Conservation (phyloP, 768 basidiomycete species). For the Pleurotus eryngii region DNA sequence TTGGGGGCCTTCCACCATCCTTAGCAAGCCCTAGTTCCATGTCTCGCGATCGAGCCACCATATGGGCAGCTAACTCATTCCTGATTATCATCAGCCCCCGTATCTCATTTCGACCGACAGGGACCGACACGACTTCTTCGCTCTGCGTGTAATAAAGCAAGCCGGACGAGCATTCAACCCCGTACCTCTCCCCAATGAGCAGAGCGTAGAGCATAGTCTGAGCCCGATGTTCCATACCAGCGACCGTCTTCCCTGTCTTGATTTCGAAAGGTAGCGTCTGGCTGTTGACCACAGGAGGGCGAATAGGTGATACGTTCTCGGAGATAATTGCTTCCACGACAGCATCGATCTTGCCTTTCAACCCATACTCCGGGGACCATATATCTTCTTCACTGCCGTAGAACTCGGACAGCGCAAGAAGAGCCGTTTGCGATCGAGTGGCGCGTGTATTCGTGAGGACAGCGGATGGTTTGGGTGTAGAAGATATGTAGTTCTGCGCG, state of each 20-base stretch:
- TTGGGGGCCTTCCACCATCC: slow-evolving; percentile 17
- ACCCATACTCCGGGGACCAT: slow-evolving; percentile 91
- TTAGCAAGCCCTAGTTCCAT: slow-evolving; percentile 8
- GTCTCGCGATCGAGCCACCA: slow-evolving; percentile 48
- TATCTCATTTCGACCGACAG: slow-evolving; percentile 77
- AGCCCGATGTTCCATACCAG: slow-evolving; percentile 89
- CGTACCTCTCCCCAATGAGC: slow-evolving; percentile 91
- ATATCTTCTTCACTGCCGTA: slow-evolving; percentile 96
- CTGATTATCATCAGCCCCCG: slow-evolving; percentile 76
- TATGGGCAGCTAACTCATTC: slow-evolving; percentile 81
- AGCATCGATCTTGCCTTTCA: slow-evolving; percentile 95
- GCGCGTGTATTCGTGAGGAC: slow-evolving; percentile 67
- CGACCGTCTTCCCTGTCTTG: slow-evolving; percentile 82
- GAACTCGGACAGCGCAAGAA: slow-evolving; percentile 70
- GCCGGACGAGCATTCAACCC: slow-evolving; percentile 73
- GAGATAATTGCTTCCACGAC: slow-evolving; percentile 70
- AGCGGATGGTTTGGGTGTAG: slow-evolving; percentile 64
- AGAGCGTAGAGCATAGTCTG: slow-evolving; percentile 98
- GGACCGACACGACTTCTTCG: slow-evolving; percentile 82
- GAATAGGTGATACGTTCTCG: slow-evolving; percentile 30
- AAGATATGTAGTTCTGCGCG: slow-evolving; percentile 60
- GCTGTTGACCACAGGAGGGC: slow-evolving; percentile 18
- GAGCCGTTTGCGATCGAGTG: slow-evolving; percentile 40
- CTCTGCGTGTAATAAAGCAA: slow-evolving; percentile 93
- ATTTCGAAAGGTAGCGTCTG: slow-evolving; percentile 79